phyloP scores from a whole-genome alignment of 2,329 filamentous ascomycete species.

The Diplodia seriata region DNA sequence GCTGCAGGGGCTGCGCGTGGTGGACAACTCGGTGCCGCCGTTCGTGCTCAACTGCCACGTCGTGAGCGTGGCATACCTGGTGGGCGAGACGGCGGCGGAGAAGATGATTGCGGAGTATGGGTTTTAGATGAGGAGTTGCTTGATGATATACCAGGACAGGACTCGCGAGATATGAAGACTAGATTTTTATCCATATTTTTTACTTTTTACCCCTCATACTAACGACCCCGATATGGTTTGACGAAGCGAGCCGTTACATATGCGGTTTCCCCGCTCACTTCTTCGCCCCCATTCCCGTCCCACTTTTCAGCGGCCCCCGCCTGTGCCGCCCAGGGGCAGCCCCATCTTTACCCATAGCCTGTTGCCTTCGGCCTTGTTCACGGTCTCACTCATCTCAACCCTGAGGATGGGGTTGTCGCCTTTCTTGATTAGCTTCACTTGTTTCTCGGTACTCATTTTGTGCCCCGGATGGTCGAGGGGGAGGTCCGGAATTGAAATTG shows the following conservation, averaged over 20 bases:
- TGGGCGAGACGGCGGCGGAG: slow-evolving; percentile 46
- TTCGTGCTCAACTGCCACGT: slow-evolving; percentile 30
- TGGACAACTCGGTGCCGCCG: slow-evolving; percentile 40
- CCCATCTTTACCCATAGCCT: not conserved
- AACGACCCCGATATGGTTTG: no score
- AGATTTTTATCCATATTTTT: no score
- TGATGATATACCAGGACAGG: not conserved
- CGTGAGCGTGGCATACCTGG: slow-evolving; percentile 40
- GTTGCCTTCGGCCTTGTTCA: not conserved
- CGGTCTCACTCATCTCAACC: not conserved
- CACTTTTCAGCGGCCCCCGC: not conserved
- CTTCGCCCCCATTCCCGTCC: not conserved
- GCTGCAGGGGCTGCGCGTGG: slow-evolving; percentile 37
- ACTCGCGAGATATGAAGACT: not conserved
- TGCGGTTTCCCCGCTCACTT: not conserved
- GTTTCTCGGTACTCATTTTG: not conserved
- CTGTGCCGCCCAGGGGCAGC: not conserved
- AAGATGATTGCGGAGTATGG: slow-evolving; percentile 43
- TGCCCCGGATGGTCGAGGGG: not conserved
- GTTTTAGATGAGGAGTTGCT: not conserved
- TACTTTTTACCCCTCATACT: no score
- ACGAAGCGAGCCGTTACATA: no score
- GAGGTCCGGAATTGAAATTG: not conserved
- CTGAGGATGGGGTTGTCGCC: not conserved
- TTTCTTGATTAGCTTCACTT: not conserved